These are phyloP conservation scores for Effrenium voratum DNA, from an alignment of 73 alveolate genomes.

Conservation along the genomic window DNA sequence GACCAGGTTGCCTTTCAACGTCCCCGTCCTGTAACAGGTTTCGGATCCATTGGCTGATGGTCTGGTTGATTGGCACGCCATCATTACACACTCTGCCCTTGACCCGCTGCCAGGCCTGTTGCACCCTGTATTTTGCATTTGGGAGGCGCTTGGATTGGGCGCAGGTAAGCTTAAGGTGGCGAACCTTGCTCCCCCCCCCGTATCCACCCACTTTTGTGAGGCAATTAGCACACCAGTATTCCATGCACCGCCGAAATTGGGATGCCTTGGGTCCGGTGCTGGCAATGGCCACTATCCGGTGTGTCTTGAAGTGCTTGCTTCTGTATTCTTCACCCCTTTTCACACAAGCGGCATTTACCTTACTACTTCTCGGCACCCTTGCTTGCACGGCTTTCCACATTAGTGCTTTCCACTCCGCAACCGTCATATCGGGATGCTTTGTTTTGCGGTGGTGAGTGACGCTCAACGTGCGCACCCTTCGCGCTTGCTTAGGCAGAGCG, in stretches of 20 bases:
- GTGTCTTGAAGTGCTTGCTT: background rate
- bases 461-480: too few relatives aligned
- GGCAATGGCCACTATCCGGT: background rate
- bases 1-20: conserved; percentile 5
- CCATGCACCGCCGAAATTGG: background rate
- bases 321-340: background rate
- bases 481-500: too few relatives aligned
- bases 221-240: background rate
- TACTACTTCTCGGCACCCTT: background rate
- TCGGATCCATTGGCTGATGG: background rate
- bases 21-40: conserved; percentile 9
- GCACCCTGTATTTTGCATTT: background rate
- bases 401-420: background rate
- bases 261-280: background rate
- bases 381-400: background rate
- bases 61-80: background rate
- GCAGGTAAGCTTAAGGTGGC: background rate
- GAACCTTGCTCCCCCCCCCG: background rate
- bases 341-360: background rate
- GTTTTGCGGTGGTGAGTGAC: background rate
- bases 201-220: background rate
- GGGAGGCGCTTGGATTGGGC: background rate
- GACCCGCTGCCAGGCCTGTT: background rate
- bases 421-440: background rate
- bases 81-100: too few relatives aligned